Evolutionary conservation across 2,329 filamentous ascomycete species (phyloP), one percentile per base, ranked within the genome.

Genomic region (Fusarium cyanostomum): DNA sequence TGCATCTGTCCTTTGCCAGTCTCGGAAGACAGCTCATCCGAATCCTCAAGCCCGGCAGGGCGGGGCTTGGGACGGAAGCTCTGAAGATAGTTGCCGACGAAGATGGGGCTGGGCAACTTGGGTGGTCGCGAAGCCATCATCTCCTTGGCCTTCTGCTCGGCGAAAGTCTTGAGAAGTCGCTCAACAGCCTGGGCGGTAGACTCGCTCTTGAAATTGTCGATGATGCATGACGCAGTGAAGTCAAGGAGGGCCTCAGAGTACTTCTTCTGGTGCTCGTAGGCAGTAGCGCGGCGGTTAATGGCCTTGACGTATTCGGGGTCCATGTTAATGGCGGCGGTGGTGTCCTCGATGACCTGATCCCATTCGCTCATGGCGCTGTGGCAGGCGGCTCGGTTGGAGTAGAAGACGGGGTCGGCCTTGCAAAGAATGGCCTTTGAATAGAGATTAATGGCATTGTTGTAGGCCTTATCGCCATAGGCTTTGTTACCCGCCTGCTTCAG

Each of bases 171-270:
- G 64, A 99, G 84, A 64, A 99, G 81, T 62, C 94, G 85, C 82
- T 99, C 95, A 9, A 99, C 94, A 39, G 93, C 89, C 77, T 94
- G 88, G 21, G 94, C 93, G 73, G 92, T 96, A 61, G 86, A 83
- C 72, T 97, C 91, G 77, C 95, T 98, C 80, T 92, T 90, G 85
- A 99, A 99, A 63, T 91, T 91, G 76, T 99, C 95, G 76, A 99
- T 97, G 77, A 99, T 99, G 82, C 95, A 99, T 80, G 94, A 97
- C 56, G 95, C 95, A 8, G 95, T 99, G 81, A 96, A 98, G 80
- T 99, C 95, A 64, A 99, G 86, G 8, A 99, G 89, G 41, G 95
- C 94, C 75, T 98, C 94, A 77, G 93, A 95, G 82, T 90, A 97
- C 79, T 90, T 90, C 72, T 89, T 89, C 39, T 95, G 87, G 77